Evolutionary conservation across 768 basidiomycete species (phyloP), one percentile per base, ranked within the genome.

Genomic region (Rhizopogon vinicolor): DNA sequence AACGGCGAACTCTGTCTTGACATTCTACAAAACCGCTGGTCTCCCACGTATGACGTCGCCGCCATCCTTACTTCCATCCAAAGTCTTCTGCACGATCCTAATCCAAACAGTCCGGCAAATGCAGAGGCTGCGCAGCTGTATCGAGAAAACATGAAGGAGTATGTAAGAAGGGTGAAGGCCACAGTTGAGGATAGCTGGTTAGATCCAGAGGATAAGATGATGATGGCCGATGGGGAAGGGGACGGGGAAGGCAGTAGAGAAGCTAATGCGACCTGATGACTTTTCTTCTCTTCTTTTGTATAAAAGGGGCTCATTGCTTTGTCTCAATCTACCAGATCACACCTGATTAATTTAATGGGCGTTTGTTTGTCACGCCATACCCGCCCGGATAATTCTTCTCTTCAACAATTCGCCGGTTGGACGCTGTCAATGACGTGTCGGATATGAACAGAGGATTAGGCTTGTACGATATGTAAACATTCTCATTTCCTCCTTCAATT

Each of bases 1-100:
- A 98, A 97, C 63, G 97, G 97, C 58, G 96, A 98, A 69, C 88
- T 99, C 50, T 99, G 97, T 68, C 80, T 99, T 50, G 97, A 98
- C 72, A 99, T 98, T 65, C 81, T 99, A 37, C 97, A 99, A 76
- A 99, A 99, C 68, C 81, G 97, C 22, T 99, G 97, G 97, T 92
- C 89, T 25, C 97, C 97, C 6, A 98, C 97, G 1, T 99, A 99
- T 72, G 97, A 99, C 67, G 97, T 99, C 52, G 93, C 95, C 18
- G 97, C 97, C 29, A 98, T 98, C 73, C 78, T 99, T 64, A 99
- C 97, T 8, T 91, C 87, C 62, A 96, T 99, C 56, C 97, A 98
- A 71, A 91, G 88, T 70, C 74, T 99, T 54, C 75, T 99, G 57
- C 95, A 98, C 65, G 97, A 99, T 72, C 97, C 97, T 12, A 99